phyloP scores from a whole-genome alignment of 805 yeast species.

The Monosporozyma siamensis region DNA sequence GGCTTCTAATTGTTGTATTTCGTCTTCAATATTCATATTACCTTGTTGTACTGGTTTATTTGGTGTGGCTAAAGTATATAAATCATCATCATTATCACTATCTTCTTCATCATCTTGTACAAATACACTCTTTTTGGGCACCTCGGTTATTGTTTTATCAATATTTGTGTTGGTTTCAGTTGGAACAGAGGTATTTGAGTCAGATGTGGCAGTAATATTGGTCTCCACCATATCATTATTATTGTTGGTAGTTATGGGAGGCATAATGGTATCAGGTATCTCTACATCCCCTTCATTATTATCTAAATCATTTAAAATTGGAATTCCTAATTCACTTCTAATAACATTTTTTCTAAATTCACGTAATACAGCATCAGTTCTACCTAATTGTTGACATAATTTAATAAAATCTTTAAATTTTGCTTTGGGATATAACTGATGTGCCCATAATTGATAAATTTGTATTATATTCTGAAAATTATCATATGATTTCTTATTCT shows the following conservation, averaged over 20 bases:
- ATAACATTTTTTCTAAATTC: constrained; percentile 34
- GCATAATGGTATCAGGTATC: neutral
- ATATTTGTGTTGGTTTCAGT: neutral
- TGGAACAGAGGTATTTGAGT: no score
- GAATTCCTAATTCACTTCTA: constrained; percentile 33
- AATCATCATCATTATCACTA: constrained; percentile 1
- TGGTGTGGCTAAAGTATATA: neutral
- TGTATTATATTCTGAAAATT: constrained; percentile 34
- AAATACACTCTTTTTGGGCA: neutral
- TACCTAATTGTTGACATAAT: constrained; percentile 43
- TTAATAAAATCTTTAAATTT: constrained; percentile 60
- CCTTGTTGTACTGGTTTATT: neutral
- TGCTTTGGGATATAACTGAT: constrained; percentile 68
- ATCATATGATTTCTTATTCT: constrained; percentile 17
- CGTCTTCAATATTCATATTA: neutral
- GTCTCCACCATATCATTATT: neutral
- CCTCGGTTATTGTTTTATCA: neutral
- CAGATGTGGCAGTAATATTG: no score
- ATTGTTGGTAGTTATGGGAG: neutral
- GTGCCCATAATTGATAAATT: constrained; percentile 69
- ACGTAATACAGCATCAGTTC: constrained; percentile 33
- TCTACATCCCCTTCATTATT: constrained; percentile 5
- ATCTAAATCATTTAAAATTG: no score
- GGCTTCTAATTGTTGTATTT: neutral
- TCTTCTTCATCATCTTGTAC: neutral